phyloP scores from a whole-genome alignment of 108 stramenopile genomes.

The Stephanodiscus triporus region DNA sequence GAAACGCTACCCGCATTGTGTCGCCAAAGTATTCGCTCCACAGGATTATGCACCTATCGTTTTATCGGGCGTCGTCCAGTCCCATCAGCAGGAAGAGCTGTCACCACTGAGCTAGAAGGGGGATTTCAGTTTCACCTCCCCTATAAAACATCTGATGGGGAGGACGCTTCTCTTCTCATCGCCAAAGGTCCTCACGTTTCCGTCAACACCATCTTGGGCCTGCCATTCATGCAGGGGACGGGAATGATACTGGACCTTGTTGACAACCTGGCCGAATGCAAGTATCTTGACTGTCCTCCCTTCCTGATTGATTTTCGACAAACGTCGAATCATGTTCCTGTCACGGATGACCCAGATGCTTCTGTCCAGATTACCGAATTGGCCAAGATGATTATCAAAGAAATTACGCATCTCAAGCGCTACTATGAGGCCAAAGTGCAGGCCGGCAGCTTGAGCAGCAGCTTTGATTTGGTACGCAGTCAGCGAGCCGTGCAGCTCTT shows the following conservation, averaged over 20 bases:
- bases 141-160: background rate
- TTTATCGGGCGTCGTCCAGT: background rate
- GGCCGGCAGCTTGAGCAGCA: too few relatives aligned
- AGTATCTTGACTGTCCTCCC: background rate
- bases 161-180: background rate
- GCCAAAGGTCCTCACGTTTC: slow-evolving; percentile 4
- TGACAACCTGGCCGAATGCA: too few relatives aligned
- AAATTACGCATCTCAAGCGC: background rate
- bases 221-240: slow-evolving; percentile 5
- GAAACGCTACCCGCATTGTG: background rate
- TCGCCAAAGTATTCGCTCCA: background rate
- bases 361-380: too few relatives aligned
- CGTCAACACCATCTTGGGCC: slow-evolving; percentile 13
- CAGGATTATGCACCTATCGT: background rate
- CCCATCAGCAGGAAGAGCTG: background rate
- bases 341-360: background rate
- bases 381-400: background rate
- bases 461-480: too few relatives aligned
- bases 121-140: slow-evolving; percentile 1
- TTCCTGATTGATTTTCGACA: background rate
- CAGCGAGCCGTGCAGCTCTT: too few relatives aligned
- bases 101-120: slow-evolving; percentile 5
- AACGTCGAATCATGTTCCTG: background rate
- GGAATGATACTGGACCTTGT: background rate
- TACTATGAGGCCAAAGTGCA: too few relatives aligned